Conservation (phyloP, 2,329 filamentous ascomycete genomes). For the Neonectria hederae region DNA sequence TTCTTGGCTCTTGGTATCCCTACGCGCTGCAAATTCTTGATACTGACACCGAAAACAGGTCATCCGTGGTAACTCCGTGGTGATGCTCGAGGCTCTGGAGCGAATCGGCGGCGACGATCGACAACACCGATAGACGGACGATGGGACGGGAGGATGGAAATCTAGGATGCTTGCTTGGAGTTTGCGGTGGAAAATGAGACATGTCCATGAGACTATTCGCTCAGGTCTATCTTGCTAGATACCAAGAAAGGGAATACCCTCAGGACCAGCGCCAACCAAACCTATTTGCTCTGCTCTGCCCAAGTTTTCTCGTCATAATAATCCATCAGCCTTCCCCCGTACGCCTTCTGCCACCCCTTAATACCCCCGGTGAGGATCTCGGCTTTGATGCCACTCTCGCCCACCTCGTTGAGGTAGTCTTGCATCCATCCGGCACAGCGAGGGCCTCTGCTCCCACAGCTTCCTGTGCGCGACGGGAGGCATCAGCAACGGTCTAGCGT, state of each 20-base stretch:
- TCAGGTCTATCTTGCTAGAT: conserved; percentile 44
- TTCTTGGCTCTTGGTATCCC: background rate
- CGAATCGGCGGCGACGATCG: conserved; percentile 71
- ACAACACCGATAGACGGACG: conserved; percentile 44
- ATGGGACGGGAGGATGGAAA: conserved; percentile 29
- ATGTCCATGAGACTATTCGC: conserved; percentile 33
- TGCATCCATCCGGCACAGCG: conserved; percentile 66
- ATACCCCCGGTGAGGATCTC: conserved; percentile 62
- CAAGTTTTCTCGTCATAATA: conserved; percentile 58
- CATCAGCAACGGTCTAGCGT: background rate
- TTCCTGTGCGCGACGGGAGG: conserved; percentile 49
- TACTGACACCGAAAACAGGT: conserved; percentile 64
- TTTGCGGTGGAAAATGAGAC: conserved; percentile 47
- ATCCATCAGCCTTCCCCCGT: conserved; percentile 58
- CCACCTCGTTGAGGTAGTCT: conserved; percentile 60
- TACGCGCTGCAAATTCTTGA: background rate
- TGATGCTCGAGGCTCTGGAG: conserved; percentile 91
- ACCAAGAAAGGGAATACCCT: conserved; percentile 41
- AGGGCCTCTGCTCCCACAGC: conserved; percentile 60
- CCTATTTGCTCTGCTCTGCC: conserved; percentile 41
- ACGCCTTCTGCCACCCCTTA: conserved; percentile 63
- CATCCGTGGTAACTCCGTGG: conserved; percentile 96
- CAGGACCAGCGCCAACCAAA: conserved; percentile 22
- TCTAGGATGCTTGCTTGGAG: conserved; percentile 46
- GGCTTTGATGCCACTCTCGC: conserved; percentile 55